Evolutionary conservation across 768 basidiomycete species (phyloP), one percentile per base, ranked within the genome.

Genomic region (Rhizopogon vulgaris): DNA sequence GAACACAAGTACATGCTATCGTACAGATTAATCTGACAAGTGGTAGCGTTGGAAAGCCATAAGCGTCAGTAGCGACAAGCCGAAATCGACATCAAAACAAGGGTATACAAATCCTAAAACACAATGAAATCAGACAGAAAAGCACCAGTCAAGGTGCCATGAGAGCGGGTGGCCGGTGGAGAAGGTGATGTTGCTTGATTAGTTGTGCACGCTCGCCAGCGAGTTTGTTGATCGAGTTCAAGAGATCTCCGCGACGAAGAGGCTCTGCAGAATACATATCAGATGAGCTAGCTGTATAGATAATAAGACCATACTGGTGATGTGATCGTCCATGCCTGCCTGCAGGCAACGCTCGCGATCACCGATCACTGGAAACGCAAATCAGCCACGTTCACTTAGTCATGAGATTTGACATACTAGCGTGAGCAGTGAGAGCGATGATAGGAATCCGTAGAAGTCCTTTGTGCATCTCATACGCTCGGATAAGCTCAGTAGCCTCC

Each of bases 351-450:
- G 74, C 63, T 88, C 86, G 41, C 85, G 75, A 60, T 87, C 86
- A 59, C 93, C 93, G 60, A 94, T 91, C 93, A 94, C 90, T 92
- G 48, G 8, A 53, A 54, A 17, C 7, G 41, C 1, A 17, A 18
- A 41, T 60, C 50, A 62, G 50, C 3, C 18, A 60, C 51, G 41
- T 8, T n/a, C 28, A 15, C 10, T 18, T 15, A 22, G 17, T n/a
- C 22, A 36, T 40, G 18, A 4, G 38, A 6, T 18, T 47, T 32
- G 28, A 85, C 90, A 62, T 58, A 91, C 90, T 97, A 46, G 95
- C 95, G 69, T 99, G 95, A 3, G 95, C 95, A 1, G 96, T 98
- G 38, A 99, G 74, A 1, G 96, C 96, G 60, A 98, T 92, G 59
- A 99, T 98, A 0, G 96, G 95, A 6, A 84, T 91, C 2, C 84